phyloP scores from a whole-genome alignment of 306 rosid species.

The Lathyrus aphaca region DNA sequence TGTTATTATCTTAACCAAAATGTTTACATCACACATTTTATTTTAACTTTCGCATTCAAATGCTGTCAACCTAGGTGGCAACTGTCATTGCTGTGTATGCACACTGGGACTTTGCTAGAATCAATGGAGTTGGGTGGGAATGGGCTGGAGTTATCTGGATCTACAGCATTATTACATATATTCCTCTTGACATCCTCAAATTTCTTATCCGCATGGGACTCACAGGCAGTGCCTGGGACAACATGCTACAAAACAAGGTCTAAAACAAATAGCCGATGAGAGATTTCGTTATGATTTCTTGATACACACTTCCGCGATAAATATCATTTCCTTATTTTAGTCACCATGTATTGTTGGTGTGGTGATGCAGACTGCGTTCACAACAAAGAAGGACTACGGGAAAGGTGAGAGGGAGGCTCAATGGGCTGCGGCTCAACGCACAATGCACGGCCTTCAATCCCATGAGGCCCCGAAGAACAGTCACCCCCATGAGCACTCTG shows the following conservation, averaged over 20 bases:
- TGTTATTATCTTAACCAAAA: neutral
- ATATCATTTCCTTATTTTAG: too few species aligned
- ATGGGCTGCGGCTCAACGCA: conserved; percentile 65
- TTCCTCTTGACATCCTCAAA: conserved; percentile 83
- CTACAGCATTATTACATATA: conserved; percentile 66
- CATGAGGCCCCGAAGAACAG: conserved; percentile 34
- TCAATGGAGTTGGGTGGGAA: conserved; percentile 74
- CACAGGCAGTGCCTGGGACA: conserved; percentile 67
- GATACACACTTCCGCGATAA: too few species aligned
- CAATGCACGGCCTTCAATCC: conserved; percentile 60
- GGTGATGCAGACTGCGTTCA: conserved; percentile 62
- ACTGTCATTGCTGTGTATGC: conserved; percentile 70
- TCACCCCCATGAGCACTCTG: conserved; percentile 49
- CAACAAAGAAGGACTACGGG: conserved; percentile 66
- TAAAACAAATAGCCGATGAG: neutral
- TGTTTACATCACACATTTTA: neutral
- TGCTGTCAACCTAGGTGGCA: conserved; percentile 56
- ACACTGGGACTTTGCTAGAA: conserved; percentile 70
- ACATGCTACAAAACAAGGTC: conserved; percentile 54
- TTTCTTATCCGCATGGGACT: conserved; percentile 63
- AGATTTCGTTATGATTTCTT: too few species aligned
- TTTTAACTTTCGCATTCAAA: neutral
- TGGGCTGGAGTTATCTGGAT: conserved; percentile 93
- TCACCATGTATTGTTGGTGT: conserved; percentile 3
- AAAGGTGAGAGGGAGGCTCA: conserved; percentile 69